Conservation (phyloP, 805 yeast species). For the Saccharomycopsis oosterbeekiorum region DNA sequence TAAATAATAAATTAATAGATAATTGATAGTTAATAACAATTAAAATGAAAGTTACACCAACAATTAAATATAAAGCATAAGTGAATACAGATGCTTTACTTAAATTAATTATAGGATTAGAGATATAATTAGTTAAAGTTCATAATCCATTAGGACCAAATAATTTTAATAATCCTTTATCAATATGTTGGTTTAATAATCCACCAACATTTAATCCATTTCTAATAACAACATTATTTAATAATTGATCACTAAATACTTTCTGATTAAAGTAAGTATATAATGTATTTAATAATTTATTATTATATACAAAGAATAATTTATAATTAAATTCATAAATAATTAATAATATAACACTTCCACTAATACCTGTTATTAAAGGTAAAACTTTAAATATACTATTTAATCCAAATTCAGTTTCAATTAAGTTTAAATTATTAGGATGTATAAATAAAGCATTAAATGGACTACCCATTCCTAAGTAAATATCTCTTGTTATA, state of each 20-base stretch:
- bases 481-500: constrained; percentile 21
- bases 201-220: constrained; percentile 19
- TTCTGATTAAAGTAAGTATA: constrained; percentile 21
- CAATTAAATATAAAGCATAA: constrained; percentile 12
- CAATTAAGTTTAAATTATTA: constrained; percentile 20
- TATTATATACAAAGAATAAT: constrained; percentile 17
- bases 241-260: constrained; percentile 22
- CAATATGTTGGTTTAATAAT: constrained; percentile 20
- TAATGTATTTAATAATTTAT: constrained; percentile 12
- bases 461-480: constrained; percentile 21
- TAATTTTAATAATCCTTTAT: constrained; percentile 22
- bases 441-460: constrained; percentile 21
- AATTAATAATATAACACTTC: constrained; percentile 16
- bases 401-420: constrained; percentile 21
- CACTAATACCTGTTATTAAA: constrained; percentile 12
- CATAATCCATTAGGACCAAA: constrained; percentile 21
- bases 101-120: constrained; percentile 15
- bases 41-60: constrained; percentile 7
- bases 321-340: constrained; percentile 21
- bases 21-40: constrained; percentile 1
- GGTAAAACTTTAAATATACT: constrained; percentile 20
- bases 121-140: constrained; percentile 6
- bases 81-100: constrained; percentile 13
- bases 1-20: constrained; percentile 3
- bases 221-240: constrained; percentile 22